Evolutionary conservation across 2,329 filamentous ascomycete species (phyloP).

Genomic region (Coniella lustricola): DNA sequence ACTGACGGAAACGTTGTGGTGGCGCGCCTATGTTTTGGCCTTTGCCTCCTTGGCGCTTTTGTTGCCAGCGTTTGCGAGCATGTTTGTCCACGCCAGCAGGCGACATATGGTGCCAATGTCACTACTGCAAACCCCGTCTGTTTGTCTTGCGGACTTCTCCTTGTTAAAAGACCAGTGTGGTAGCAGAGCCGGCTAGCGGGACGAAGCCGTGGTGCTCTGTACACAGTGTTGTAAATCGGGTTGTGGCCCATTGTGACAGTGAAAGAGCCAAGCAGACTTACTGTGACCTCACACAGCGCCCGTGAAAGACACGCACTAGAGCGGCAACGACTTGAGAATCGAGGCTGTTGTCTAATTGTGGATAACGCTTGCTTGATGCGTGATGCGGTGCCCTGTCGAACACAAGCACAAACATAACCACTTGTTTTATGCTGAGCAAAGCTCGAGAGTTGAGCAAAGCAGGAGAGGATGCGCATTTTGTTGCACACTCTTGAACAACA

Average conservation of each 20-base stretch:
- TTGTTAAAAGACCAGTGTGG: neutral
- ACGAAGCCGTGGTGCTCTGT: neutral
- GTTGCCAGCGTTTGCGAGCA: neutral
- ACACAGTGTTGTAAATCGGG: slow-evolving; percentile 6
- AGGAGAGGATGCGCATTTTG: too few species aligned
- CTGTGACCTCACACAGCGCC: neutral
- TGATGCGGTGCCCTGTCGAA: too few species aligned
- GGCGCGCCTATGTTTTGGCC: slow-evolving; percentile 13
- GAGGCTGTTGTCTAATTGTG: neutral
- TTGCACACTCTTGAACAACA: too few species aligned
- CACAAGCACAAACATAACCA: too few species aligned
- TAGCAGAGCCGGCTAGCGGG: neutral
- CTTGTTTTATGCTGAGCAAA: too few species aligned
- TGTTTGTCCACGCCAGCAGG: neutral
- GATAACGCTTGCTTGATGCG: too few species aligned
- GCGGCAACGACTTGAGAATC: slow-evolving; percentile 6
- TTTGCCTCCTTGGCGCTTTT: neutral
- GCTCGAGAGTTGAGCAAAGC: too few species aligned
- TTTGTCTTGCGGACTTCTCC: neutral
- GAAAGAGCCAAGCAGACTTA: slow-evolving; percentile 2
- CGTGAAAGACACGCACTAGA: slow-evolving; percentile 2
- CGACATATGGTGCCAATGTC: too few species aligned
- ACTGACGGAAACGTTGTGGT: slow-evolving; percentile 8
- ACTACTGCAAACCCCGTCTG: neutral
- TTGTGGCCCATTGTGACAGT: neutral